Percentiles rank a stretch among this genome's conserved stretches.
Evolutionary conservation across 169 alveolate genomes (phyloP).

Genomic region (Cryptosporidium baileyi): DNA sequence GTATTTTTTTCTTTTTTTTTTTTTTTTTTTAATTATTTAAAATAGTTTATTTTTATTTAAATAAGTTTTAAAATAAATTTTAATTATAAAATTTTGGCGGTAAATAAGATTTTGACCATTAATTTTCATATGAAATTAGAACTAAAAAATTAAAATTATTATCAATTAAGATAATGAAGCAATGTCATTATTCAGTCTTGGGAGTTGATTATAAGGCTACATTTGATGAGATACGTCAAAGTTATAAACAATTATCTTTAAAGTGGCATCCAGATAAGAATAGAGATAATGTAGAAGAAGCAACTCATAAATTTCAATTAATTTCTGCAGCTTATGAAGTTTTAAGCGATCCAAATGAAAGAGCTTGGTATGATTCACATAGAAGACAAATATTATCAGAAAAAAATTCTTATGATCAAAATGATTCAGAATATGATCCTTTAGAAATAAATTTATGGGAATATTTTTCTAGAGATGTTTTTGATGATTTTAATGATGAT

Average conservation of each 20-base stretch:
- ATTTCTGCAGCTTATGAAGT: conserved; percentile 75
- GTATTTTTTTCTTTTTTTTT: too few relatives aligned
- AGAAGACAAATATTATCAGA: conserved; percentile 80
- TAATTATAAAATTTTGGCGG: neutral
- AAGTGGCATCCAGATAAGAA: conserved; percentile 86
- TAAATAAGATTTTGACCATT: neutral
- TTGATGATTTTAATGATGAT: conserved; percentile 77
- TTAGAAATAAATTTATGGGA: conserved; percentile 78
- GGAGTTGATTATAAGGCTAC: conserved; percentile 76
- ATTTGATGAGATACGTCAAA: conserved; percentile 79
- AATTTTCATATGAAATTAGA: neutral
- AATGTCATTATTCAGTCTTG: conserved; percentile 73
- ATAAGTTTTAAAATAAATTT: too few relatives aligned
- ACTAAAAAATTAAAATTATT: neutral
- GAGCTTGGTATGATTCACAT: conserved; percentile 84
- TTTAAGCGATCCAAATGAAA: conserved; percentile 76
- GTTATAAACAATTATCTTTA: conserved; percentile 79
- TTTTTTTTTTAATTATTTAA: too few relatives aligned
- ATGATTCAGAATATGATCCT: conserved; percentile 36
- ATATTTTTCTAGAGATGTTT: conserved; percentile 76
- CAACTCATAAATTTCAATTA: conserved; percentile 74
- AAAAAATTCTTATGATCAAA: conserved; percentile 33
- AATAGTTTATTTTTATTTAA: too few relatives aligned
- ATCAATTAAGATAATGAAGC: conserved; percentile 62
- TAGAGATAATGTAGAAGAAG: conserved; percentile 77